Base-by-base conservation (phyloP, 768 basidiomycete species). In the Leccinellum luteum region DNA sequence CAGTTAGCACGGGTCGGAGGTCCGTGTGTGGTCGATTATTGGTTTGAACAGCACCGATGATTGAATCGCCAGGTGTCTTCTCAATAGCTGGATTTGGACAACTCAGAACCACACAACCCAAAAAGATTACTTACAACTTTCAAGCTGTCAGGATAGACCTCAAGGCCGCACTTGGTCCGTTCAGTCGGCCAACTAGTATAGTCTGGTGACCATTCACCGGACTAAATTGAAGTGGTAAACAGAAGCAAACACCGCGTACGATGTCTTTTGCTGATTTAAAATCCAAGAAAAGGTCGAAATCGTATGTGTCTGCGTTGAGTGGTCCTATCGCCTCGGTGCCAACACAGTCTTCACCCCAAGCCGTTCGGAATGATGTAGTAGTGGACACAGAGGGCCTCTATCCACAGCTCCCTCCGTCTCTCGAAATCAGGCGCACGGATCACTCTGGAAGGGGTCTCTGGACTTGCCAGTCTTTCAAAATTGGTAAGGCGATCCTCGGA, bases 391-490 rank as follows among this genome's bases (percentile, higher is more conserved):
- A 52, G 6, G 54, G 51, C 14, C 57, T 69, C 15, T 69, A 73
- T 56, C 56, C 58, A 8, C 60, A 64, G 15, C 56, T 83, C n/a
- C 81, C 84, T 1, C n/a, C 65, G 6, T 65, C 60, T 2, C 55
- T 85, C 25, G 77, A 79, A 55, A 69, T 81, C 32, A 70, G 76
- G 30, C 66, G 58, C 6, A 74, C 77, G 5, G 50, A 58, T 1
- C 45, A 49, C n/a, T 68, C 68, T 1, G 84, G 84, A 1, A 74
- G 82, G 62, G 79, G 81, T 0, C 35, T 85, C 14, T 83, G 77
- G 74, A 53, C 79, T 5, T 78, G 68, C 55, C 51, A 66, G 32
- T 17, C 54, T 12, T 58, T 75, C 25, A 69, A 64, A 56, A 63
- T 78, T 50, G 83, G 83, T 82, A 56, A 3, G 65, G 57, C 6